A percentile compares a stretch with the other conserved stretches of the same genome.
Conservation (phyloP, 2,329 filamentous ascomycete genomes). For the Botrytis paeoniae region DNA sequence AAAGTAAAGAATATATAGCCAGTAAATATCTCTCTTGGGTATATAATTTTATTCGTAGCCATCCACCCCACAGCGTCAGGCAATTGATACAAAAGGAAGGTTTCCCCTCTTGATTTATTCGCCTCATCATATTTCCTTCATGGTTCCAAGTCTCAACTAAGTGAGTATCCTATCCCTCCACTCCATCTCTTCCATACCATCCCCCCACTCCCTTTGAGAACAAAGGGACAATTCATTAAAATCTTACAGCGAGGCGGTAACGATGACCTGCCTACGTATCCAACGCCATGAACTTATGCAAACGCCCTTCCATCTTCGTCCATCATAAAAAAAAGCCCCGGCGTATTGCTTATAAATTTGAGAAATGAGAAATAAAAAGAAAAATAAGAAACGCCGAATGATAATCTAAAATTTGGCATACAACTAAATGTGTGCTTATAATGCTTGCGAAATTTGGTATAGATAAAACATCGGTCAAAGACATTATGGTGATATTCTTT, state of each 20-base stretch:
- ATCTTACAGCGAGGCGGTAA: slow-evolving; percentile 21
- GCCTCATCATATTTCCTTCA: slow-evolving; percentile 4
- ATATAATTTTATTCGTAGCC: slow-evolving; percentile 19
- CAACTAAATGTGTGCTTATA: slow-evolving; percentile 17
- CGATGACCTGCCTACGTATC: slow-evolving; percentile 20
- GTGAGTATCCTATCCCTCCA: background rate
- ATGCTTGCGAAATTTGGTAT: slow-evolving; percentile 20
- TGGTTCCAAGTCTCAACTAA: slow-evolving; percentile 4
- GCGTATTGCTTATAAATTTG: slow-evolving; percentile 19
- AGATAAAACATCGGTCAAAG: slow-evolving; percentile 17
- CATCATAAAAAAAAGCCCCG: slow-evolving; percentile 14
- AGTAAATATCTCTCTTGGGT: slow-evolving; percentile 13
- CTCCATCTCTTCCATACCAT: slow-evolving; percentile 7
- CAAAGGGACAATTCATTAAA: slow-evolving; percentile 21
- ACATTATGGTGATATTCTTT: slow-evolving; percentile 18
- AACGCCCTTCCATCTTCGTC: slow-evolving; percentile 20
- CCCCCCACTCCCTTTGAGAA: background rate
- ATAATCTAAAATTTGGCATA: slow-evolving; percentile 17
- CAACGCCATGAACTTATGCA: slow-evolving; percentile 22
- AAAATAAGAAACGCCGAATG: slow-evolving; percentile 12
- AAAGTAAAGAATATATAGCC: slow-evolving; percentile 2
- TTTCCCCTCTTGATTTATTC: background rate
- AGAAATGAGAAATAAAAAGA: background rate
- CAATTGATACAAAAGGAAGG: slow-evolving; percentile 12
- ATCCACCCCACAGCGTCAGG: background rate